phyloP scores from a whole-genome alignment of 345 rosid genomes.

The Aquilaria yunnanensis region DNA sequence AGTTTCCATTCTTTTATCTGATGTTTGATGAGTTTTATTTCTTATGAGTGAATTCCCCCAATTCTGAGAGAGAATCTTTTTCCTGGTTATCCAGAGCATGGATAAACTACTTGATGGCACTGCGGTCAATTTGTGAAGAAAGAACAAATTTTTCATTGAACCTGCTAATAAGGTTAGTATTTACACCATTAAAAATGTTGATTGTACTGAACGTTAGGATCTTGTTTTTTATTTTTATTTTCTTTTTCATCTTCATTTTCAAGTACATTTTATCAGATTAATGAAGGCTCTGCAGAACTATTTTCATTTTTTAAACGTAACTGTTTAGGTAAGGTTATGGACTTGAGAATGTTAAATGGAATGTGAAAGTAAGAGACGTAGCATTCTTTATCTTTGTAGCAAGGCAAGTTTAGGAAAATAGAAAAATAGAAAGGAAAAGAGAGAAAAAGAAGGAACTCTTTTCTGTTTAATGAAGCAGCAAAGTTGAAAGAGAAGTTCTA shows the following conservation, averaged over 20 bases:
- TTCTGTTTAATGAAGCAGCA: too few species aligned
- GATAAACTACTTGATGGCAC: constrained; percentile 32
- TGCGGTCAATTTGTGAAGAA: constrained; percentile 10
- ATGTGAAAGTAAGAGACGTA: too few species aligned
- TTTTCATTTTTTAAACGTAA: too few species aligned
- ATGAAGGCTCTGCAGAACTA: too few species aligned
- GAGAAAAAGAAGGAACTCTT: too few species aligned
- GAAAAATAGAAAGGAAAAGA: too few species aligned
- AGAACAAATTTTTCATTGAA: constrained; percentile 11
- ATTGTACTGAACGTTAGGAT: background rate
- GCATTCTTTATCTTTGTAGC: too few species aligned
- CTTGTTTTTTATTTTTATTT: background rate
- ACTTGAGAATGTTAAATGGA: too few species aligned
- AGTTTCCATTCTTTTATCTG: background rate
- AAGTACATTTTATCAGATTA: background rate
- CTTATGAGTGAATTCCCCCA: background rate
- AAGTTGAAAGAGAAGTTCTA: too few species aligned
- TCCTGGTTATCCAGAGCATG: constrained; percentile 36
- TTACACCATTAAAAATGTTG: background rate
- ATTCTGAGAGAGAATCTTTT: background rate
- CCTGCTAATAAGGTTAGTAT: constrained; percentile 33
- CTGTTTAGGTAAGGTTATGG: too few species aligned
- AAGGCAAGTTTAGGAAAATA: too few species aligned
- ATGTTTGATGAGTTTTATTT: too few species aligned
- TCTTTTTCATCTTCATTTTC: background rate